Evolutionary conservation across 1,139 yeast species (phyloP), one percentile per base, ranked within the genome.

Genomic region (Magnusiomyces suaveolens): DNA sequence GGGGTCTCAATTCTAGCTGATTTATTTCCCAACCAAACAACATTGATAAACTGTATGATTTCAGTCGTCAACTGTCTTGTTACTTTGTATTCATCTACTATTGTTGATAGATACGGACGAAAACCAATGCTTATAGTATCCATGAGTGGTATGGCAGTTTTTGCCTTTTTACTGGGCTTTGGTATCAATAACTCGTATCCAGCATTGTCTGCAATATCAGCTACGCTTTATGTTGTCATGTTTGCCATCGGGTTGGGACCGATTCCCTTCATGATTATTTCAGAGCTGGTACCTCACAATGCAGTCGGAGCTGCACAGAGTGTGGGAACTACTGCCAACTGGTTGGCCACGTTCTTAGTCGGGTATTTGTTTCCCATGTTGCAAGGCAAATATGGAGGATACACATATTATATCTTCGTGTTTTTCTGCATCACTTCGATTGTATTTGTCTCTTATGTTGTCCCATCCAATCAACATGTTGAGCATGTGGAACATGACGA

Each of bases 221-320:
- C 90, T 0, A 79, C 87, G 56, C 68, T 79, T 1, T 89, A 87
- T 67, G 89, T 90, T 51, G 80, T 84, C 0, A 80, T 88, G 46
- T 92, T 90, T 72, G 97, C 97, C 0, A 72, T 85, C 50, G 98
- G 98, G 0, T 69, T 89, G 58, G 98, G 98, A 0, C 97, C 98
- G 16, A 87, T 92, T 52, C 97, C 98, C 38, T 90, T 90, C 70
- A 72, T 90, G 60, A 71, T 90, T 57, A 84, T 92, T n/a, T 81
- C 95, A 8, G 97, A 92, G 67, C 82, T 90, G 21, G 84, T 96
- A 0, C 95, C 88, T 56, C 74, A 80, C 1, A 80, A 80, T 55
- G 94, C 92, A 2, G 84, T 82, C 56, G 94, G 90, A 1, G 75
- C 82, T 51, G 97, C 97, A 0, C 98, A 92, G 69, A 84, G 95